phyloP scores from a whole-genome alignment of 768 basidiomycete species.

The Mycena rebaudengoi region DNA sequence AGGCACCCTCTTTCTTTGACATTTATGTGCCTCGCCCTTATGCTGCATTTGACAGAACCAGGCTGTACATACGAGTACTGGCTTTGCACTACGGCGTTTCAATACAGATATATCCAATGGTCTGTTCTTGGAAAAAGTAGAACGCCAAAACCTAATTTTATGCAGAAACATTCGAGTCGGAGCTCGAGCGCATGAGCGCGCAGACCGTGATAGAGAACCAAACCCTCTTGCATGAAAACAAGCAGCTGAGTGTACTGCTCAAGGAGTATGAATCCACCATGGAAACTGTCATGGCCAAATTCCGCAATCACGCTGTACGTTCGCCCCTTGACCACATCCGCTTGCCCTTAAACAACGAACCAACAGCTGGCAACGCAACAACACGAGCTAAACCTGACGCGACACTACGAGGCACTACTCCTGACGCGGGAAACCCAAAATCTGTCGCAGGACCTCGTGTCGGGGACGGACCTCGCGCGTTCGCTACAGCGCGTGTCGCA shows the following conservation, averaged over 20 bases:
- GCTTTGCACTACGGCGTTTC: constrained; percentile 82
- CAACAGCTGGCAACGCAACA: constrained; percentile 87
- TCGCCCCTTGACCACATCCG: not conserved
- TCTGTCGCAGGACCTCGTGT: constrained; percentile 62
- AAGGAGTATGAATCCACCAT: constrained; percentile 96
- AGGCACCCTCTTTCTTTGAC: constrained; percentile 55
- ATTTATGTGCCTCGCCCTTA: constrained; percentile 13
- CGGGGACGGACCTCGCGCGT: constrained; percentile 65
- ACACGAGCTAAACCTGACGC: constrained; percentile 85
- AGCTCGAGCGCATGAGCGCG: constrained; percentile 89
- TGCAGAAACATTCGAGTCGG: constrained; percentile 90
- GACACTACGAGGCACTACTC: constrained; percentile 90
- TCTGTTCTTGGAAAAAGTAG: constrained; percentile 39
- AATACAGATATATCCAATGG: constrained; percentile 91
- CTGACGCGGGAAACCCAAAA: constrained; percentile 67
- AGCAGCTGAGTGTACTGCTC: constrained; percentile 85
- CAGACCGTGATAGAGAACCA: constrained; percentile 95
- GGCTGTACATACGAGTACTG: constrained; percentile 73
- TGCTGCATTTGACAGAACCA: constrained; percentile 69
- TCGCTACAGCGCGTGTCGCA: constrained; percentile 78
- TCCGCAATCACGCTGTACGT: constrained; percentile 89
- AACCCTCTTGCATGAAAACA: constrained; percentile 91
- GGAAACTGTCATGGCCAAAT: constrained; percentile 97
- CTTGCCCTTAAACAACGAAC: constrained; percentile 15
- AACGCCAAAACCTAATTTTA: constrained; percentile 48